Evolutionary conservation across 306 rosid species (phyloP).

Genomic region (Vachellia collinsii): DNA sequence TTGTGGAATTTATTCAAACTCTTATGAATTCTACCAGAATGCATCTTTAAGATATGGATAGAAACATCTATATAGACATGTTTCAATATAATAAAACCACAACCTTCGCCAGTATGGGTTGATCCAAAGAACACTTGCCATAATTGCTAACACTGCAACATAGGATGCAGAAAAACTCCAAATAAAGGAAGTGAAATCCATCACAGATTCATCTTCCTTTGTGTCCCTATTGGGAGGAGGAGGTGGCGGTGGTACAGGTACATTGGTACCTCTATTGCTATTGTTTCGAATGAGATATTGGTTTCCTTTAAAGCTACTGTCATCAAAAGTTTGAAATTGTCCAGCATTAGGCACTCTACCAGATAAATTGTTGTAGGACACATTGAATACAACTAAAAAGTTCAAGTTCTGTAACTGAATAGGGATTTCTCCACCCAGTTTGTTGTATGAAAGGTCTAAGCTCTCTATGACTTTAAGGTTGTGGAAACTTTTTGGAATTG

Average conservation of each 20-base stretch:
- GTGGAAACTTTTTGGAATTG: neutral
- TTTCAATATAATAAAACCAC: constrained; percentile 4
- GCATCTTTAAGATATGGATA: neutral
- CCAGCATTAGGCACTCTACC: neutral
- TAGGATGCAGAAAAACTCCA: constrained; percentile 13
- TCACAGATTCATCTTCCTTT: neutral
- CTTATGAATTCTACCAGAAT: neutral
- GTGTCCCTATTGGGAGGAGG: neutral
- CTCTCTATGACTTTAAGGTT: neutral
- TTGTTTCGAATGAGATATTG: neutral
- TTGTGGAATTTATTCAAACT: neutral
- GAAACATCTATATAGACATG: neutral
- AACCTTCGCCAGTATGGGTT: neutral
- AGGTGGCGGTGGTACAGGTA: neutral
- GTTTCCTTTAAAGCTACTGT: neutral
- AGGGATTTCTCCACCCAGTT: neutral
- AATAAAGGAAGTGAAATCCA: neutral
- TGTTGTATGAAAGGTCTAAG: neutral
- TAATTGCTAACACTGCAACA: neutral
- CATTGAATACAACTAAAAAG: neutral
- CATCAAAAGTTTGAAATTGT: neutral
- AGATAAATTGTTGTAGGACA: constrained; percentile 8
- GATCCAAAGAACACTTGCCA: constrained; percentile 2
- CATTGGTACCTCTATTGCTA: neutral
- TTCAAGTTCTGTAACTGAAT: neutral